phyloP scores from a whole-genome alignment of 371 early-diverging fungal genomes.

The Fennellomyces sp. region DNA sequence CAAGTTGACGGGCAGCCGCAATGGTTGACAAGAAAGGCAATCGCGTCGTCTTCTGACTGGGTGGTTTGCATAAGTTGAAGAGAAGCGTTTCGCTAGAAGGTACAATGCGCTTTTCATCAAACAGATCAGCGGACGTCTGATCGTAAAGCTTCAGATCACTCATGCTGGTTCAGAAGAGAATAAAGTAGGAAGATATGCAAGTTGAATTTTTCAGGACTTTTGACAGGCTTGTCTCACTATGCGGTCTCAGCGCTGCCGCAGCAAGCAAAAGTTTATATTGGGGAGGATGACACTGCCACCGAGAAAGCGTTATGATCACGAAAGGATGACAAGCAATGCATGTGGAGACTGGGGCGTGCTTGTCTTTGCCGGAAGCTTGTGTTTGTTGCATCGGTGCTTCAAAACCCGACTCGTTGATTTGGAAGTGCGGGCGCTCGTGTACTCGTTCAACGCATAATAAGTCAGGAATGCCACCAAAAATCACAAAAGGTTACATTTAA shows the following conservation, averaged over 20 bases:
- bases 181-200: background rate
- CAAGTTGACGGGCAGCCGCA: background rate
- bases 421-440: too few species aligned
- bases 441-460: background rate
- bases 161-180: background rate
- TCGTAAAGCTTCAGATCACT: background rate
- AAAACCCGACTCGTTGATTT: background rate
- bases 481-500: background rate
- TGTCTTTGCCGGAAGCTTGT: too few species aligned
- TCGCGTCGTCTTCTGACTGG: background rate
- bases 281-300: too few species aligned
- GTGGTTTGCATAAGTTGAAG: background rate
- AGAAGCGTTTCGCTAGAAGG: background rate
- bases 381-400: background rate
- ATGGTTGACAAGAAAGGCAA: background rate
- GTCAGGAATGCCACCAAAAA: slow-evolving; percentile 11
- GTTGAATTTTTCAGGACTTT: too few species aligned
- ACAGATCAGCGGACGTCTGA: background rate
- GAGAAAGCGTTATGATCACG: too few species aligned
- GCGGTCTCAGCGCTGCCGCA: too few species aligned
- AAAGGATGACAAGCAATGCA: too few species aligned
- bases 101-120: background rate
- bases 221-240: too few species aligned
- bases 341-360: too few species aligned
- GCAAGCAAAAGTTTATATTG: too few species aligned